Conservation (phyloP, 352 stramenopile species). For the Pythium folliculosum region DNA sequence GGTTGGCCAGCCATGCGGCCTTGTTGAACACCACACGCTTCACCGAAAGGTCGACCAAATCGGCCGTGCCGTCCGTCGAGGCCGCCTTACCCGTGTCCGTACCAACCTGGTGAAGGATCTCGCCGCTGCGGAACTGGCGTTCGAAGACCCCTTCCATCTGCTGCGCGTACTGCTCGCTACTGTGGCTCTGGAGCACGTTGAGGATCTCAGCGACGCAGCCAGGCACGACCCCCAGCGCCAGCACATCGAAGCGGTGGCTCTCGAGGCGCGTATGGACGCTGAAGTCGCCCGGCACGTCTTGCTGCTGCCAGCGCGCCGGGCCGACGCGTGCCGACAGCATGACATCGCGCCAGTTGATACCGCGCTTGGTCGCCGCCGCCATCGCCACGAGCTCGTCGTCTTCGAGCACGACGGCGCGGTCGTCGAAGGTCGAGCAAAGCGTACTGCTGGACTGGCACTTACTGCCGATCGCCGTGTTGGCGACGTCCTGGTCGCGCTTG, state of each 20-base stretch:
- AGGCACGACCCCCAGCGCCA: conserved; percentile 11
- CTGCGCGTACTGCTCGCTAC: conserved; percentile 4
- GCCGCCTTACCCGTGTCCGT: neutral
- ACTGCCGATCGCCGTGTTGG: no score
- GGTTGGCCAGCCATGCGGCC: conserved; percentile 10
- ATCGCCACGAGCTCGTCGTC: conserved; percentile 2
- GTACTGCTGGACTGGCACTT: neutral
- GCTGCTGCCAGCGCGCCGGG: conserved; percentile 1
- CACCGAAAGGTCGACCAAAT: conserved; percentile 17
- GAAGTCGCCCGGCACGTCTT: neutral
- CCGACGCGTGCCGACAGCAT: conserved; percentile 2
- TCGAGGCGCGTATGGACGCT: conserved; percentile 13
- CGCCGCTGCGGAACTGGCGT: conserved; percentile 14
- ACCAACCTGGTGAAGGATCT: conserved; percentile 1
- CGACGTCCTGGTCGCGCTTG: no score
- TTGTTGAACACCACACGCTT: conserved; percentile 25
- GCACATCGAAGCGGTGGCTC: conserved; percentile 8
- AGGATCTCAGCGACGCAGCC: conserved; percentile 18
- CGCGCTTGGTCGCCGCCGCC: neutral
- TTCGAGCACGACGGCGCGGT: neutral
- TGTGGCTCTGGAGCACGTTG: conserved; percentile 5
- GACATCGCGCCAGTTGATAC: conserved; percentile 1
- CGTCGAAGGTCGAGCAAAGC: neutral
- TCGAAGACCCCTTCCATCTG: conserved; percentile 17
- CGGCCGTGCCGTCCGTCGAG: neutral